Evolutionary conservation across 805 yeast species (phyloP).

Genomic region (Pichia phayaonensis): DNA sequence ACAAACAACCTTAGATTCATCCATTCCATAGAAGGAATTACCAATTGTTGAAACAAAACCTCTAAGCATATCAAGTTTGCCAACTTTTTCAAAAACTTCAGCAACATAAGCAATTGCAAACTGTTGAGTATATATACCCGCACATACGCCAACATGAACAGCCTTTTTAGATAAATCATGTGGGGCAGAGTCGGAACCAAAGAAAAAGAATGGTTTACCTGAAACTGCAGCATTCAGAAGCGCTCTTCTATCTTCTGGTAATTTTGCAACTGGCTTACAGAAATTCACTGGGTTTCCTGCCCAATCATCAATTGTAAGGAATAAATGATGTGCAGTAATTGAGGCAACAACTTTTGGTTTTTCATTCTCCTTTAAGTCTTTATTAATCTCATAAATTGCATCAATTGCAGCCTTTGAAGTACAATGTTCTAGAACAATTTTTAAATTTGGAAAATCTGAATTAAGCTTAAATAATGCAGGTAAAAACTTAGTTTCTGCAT

Average conservation of each 20-base stretch:
- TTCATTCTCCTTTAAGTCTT: slow-evolving; percentile 25
- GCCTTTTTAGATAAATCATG: slow-evolving; percentile 80
- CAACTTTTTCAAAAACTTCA: slow-evolving; percentile 65
- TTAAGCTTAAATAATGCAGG: slow-evolving; percentile 83
- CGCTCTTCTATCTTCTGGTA: slow-evolving; percentile 77
- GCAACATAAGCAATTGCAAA: slow-evolving; percentile 79
- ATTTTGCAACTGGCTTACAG: slow-evolving; percentile 96
- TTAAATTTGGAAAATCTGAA: slow-evolving; percentile 72
- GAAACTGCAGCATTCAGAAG: slow-evolving; percentile 82
- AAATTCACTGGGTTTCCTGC: slow-evolving; percentile 93
- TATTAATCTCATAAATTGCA: slow-evolving; percentile 61
- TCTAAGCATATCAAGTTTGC: slow-evolving; percentile 56
- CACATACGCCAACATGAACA: slow-evolving; percentile 78
- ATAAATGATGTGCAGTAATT: slow-evolving; percentile 92
- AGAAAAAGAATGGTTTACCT: slow-evolving; percentile 88
- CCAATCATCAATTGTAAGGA: slow-evolving; percentile 86
- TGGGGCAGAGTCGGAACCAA: slow-evolving; percentile 98
- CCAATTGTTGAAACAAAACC: slow-evolving; percentile 76
- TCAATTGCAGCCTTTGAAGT: slow-evolving; percentile 86
- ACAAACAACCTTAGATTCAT: slow-evolving; percentile 35
- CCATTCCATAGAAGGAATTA: slow-evolving; percentile 57
- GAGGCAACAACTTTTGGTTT: slow-evolving; percentile 73
- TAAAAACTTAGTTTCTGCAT: slow-evolving; percentile 87
- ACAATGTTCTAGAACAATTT: slow-evolving; percentile 89
- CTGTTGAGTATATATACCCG: slow-evolving; percentile 95